A percentile compares a stretch with the other conserved stretches of the same genome.
Conservation (phyloP, 495 filamentous ascomycete genomes). For the Penicillium coffeae region DNA sequence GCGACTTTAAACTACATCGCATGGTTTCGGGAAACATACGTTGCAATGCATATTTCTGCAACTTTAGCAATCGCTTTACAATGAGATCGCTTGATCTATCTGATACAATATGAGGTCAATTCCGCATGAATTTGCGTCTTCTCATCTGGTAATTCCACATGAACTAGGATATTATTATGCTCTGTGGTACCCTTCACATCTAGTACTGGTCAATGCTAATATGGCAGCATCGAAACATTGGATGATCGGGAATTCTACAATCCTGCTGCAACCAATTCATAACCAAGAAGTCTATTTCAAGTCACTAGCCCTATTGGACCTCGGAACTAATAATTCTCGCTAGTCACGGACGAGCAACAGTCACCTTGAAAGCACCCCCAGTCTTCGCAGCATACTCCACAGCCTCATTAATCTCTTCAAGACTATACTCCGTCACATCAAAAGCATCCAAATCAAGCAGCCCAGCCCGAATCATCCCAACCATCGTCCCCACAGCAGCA, state of each 20-base stretch:
- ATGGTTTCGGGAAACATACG: background rate
- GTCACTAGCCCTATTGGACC: too few relatives aligned
- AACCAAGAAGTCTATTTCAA: too few relatives aligned
- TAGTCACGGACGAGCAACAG: background rate
- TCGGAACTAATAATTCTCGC: too few relatives aligned
- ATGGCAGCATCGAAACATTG: too few relatives aligned
- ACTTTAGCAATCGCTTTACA: background rate
- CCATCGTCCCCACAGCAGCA: background rate
- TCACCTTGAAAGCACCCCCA: background rate
- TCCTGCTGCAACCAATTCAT: too few relatives aligned
- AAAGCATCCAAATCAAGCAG: background rate
- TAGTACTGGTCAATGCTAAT: too few relatives aligned
- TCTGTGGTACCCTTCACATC: too few relatives aligned
- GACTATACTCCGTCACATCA: background rate
- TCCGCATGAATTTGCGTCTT: background rate
- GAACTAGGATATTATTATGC: too few relatives aligned
- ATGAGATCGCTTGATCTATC: background rate
- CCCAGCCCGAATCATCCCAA: background rate
- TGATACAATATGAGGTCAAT: background rate
- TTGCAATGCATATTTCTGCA: background rate
- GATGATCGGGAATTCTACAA: too few relatives aligned
- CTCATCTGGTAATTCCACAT: too few relatives aligned
- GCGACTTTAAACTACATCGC: background rate
- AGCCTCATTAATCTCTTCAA: background rate
- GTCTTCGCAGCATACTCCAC: background rate